Base-by-base conservation (phyloP, 768 basidiomycete species). In the Rhodocollybia butyracea region DNA sequence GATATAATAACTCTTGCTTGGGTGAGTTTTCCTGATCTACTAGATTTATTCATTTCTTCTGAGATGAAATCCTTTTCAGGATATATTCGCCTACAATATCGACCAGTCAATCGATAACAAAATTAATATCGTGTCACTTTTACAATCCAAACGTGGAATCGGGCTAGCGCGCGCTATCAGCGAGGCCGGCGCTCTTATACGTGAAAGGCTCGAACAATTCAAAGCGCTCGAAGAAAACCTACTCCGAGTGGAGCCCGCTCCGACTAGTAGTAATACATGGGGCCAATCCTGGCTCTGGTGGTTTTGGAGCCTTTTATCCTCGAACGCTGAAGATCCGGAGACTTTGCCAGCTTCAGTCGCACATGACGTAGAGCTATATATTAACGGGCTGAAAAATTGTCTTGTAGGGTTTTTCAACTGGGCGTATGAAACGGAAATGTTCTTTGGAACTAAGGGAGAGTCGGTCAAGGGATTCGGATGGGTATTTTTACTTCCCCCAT, bases 391-490 rank as follows among this genome's bases (percentile, higher is more conserved):
- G 27, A 76, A 77, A 32, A 80, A 85, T 57, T 81, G 76, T 58
- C 73, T 87, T 36, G 72, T 76, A 2, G 85, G 85, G 7, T 73
- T 71, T n/a, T 60, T 82, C n/a, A 78, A 86, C 60, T 86, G 85
- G 85, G 57, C 76, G 32, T 88, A 86, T 60, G 83, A 86, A 66
- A 84, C 80, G 0, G 78, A 85, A 56, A 62, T 83, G 41, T 86
- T 79, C 62, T 78, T 88, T 46, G 82, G 81, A 32, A 74, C 75
- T 46, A 78, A 77, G 54, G 83, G 82, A 0, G 76, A 74, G 38
- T 79, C 85, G 63, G 80, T 85, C 32, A 72, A 80, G 60, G 72
- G 73, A 3, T 84, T 83, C 64, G 83, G 84, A 32, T 86, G 84
- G 85, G 78, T 85, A 1, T 85, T 84, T 59, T 60, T 84, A 52